A percentile compares a stretch with the other conserved stretches of the same genome.
Evolutionary conservation across 768 basidiomycete species (phyloP).

Genomic region (Boletus reticuloceps): DNA sequence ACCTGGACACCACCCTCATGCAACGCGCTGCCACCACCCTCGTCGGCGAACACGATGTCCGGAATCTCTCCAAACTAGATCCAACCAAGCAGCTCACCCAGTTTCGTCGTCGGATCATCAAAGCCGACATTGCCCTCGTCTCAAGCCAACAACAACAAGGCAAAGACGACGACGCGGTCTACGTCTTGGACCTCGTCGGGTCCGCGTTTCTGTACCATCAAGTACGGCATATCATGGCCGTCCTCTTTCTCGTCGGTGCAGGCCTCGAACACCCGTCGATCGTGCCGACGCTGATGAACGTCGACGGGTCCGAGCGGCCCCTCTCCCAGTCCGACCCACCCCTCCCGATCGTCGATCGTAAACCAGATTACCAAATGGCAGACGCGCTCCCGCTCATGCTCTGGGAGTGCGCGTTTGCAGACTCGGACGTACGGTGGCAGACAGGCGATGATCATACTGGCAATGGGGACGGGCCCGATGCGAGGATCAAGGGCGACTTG

Average conservation of each 20-base stretch:
- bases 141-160: slow-evolving; percentile 5
- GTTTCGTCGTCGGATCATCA: slow-evolving; percentile 66
- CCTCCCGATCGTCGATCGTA: slow-evolving; percentile 57
- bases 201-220: slow-evolving; percentile 94
- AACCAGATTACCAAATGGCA: slow-evolving; percentile 94
- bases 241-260: slow-evolving; percentile 85
- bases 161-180: slow-evolving; percentile 25
- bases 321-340: slow-evolving; percentile 14
- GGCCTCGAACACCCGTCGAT: slow-evolving; percentile 73
- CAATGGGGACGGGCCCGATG: slow-evolving; percentile 15
- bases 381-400: slow-evolving; percentile 87
- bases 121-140: slow-evolving; percentile 59
- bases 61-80: slow-evolving; percentile 94
- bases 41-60: slow-evolving; percentile 90
- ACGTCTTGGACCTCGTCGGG: slow-evolving; percentile 83
- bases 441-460: slow-evolving; percentile 39
- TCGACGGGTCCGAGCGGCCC: slow-evolving; percentile 34
- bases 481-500: slow-evolving; percentile 37
- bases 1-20: slow-evolving; percentile 75
- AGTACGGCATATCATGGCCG: slow-evolving; percentile 90
- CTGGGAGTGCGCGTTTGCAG: slow-evolving; percentile 82
- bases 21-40: slow-evolving; percentile 66
- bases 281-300: slow-evolving; percentile 72
- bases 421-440: slow-evolving; percentile 70
- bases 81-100: slow-evolving; percentile 85